Conservation (phyloP, 805 yeast species). For the Lipomyces lipofer region DNA sequence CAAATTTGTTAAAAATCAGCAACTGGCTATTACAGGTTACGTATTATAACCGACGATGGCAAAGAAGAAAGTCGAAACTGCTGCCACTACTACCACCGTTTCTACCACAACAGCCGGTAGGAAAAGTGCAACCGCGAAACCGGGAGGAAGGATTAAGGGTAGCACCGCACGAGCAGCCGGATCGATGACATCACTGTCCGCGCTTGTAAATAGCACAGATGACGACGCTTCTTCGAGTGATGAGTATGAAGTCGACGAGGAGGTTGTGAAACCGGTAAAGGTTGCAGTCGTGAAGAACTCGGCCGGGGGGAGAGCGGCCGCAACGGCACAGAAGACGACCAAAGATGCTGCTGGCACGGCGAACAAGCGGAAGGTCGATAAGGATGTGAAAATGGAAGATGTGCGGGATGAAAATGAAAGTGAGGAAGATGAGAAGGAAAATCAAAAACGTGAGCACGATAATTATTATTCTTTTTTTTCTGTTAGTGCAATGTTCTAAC, state of each 20-base stretch:
- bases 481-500: too few species aligned
- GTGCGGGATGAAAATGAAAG: background rate
- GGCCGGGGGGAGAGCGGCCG: background rate
- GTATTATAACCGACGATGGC: too few species aligned
- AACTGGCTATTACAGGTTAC: too few species aligned
- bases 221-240: background rate
- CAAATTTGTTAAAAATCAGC: too few species aligned
- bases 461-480: background rate
- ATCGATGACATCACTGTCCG: background rate
- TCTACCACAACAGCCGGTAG: background rate
- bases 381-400: background rate
- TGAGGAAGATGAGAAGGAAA: background rate
- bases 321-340: background rate
- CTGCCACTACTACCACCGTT: too few species aligned
- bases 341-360: background rate
- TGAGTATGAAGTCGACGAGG: background rate
- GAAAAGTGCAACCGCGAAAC: background rate
- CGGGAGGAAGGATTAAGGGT: background rate
- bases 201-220: constrained; percentile 1
- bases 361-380: background rate
- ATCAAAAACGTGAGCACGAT: background rate
- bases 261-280: background rate
- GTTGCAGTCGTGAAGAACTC: background rate
- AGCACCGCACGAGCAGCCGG: background rate
- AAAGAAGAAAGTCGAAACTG: too few species aligned